These are phyloP conservation scores for Rhynchospora pubera DNA, from an alignment of 176 grass and related monocot species.

Conservation along the genomic window DNA sequence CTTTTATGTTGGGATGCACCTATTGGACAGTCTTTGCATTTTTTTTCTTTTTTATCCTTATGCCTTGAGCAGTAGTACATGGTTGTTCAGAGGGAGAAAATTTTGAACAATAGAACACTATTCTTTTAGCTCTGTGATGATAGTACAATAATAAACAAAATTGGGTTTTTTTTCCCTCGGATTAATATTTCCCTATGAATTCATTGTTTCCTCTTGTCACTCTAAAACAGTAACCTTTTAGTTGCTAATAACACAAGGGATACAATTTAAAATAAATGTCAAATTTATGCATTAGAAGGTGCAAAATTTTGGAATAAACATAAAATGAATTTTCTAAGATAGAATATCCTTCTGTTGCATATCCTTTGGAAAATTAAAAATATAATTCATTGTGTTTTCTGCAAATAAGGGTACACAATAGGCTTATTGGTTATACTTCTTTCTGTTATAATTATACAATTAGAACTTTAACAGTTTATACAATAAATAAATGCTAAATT, in stretches of 20 bases:
- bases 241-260: not conserved
- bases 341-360: not conserved
- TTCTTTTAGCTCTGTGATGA: not conserved
- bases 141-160: not conserved
- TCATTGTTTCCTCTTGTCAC: not conserved
- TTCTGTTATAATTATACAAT: too few species aligned
- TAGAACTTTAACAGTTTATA: too few species aligned
- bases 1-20: constrained; percentile 1
- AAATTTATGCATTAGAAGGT: not conserved
- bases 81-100: not conserved
- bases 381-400: not conserved
- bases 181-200: not conserved
- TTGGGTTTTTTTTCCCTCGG: not conserved
- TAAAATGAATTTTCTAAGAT: not conserved
- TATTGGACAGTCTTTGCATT: not conserved
- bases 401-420: not conserved
- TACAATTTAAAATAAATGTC: not conserved
- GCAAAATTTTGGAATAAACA: not conserved
- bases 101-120: not conserved
- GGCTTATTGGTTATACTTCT: not conserved
- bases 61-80: not conserved
- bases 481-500: not conserved
- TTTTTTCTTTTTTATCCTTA: not conserved
- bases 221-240: not conserved
- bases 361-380: not conserved